These are phyloP conservation scores for Peronospora farinosa DNA, from an alignment of 352 stramenopile genomes.

Conservation along the genomic window DNA sequence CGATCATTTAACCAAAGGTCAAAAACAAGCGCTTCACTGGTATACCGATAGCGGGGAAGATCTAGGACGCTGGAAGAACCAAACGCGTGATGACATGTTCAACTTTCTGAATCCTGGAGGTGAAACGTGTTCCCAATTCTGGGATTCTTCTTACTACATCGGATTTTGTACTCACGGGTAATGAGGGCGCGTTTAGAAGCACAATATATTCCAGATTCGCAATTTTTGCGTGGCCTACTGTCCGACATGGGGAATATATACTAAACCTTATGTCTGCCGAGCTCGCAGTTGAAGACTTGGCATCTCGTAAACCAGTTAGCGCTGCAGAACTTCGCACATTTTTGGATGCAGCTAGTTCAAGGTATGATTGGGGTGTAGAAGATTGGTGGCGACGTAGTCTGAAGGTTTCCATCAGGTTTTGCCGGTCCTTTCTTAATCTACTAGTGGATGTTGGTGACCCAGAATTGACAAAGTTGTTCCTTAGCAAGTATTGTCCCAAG, in stretches of 20 bases:
- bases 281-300: background rate
- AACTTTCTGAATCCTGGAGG: conserved; percentile 24
- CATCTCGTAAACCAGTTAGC: background rate
- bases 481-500: conserved; percentile 1
- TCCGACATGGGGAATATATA: background rate
- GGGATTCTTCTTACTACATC: background rate
- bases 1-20: background rate
- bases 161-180: conserved; percentile 13
- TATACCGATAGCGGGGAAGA: background rate
- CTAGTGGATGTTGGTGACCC: conserved; percentile 12
- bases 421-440: conserved; percentile 6
- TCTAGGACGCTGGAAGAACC: background rate
- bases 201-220: conserved; percentile 18
- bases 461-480: conserved; percentile 8
- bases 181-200: conserved; percentile 9
- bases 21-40: background rate
- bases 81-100: background rate
- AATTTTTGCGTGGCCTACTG: conserved; percentile 14
- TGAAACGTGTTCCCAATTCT: conserved; percentile 11
- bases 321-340: conserved; percentile 1
- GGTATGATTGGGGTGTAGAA: background rate
- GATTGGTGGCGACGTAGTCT: no score
- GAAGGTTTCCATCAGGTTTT: conserved; percentile 7
- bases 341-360: conserved; percentile 1
- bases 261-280: background rate